A percentile compares a stretch with the other conserved stretches of the same genome.
These are phyloP conservation scores for Xenoacremonium recifei DNA, from an alignment of 2,329 filamentous ascomycete genomes.

Conservation along the genomic window DNA sequence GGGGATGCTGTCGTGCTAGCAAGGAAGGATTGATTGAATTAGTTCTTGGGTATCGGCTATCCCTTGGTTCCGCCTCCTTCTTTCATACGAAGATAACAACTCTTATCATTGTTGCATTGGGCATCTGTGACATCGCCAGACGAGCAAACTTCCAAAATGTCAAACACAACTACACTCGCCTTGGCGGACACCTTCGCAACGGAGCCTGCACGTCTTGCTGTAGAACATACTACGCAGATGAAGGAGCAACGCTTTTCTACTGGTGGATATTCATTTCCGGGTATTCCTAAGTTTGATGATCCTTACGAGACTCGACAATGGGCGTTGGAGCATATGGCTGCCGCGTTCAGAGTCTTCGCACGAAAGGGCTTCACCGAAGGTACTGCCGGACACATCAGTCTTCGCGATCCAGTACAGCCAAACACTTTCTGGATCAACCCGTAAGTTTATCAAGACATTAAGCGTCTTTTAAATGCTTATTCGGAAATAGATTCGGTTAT, in stretches of 20 bases:
- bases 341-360: constrained; percentile 45
- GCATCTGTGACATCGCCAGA: too few relatives aligned
- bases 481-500: constrained; percentile 39
- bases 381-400: constrained; percentile 61
- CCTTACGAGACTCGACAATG: constrained; percentile 37
- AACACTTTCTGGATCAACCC: constrained; percentile 65
- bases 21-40: too few relatives aligned
- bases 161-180: too few relatives aligned
- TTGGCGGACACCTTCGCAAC: too few relatives aligned
- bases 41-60: too few relatives aligned
- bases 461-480: too few relatives aligned
- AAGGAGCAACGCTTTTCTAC: constrained; percentile 9
- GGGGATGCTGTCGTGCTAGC: too few relatives aligned
- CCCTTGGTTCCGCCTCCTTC: too few relatives aligned
- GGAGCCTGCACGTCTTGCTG: background rate
- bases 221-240: background rate
- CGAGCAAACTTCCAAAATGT: too few relatives aligned
- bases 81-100: too few relatives aligned
- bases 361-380: constrained; percentile 54
- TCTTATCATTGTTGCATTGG: too few relatives aligned
- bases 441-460: too few relatives aligned
- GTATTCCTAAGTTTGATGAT: constrained; percentile 53
- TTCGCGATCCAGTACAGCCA: constrained; percentile 58
- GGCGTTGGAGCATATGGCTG: constrained; percentile 38
- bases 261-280: constrained; percentile 32